Conservation (phyloP, 371 early-diverging fungal genomes). For the Saksenaea vasiformis region DNA sequence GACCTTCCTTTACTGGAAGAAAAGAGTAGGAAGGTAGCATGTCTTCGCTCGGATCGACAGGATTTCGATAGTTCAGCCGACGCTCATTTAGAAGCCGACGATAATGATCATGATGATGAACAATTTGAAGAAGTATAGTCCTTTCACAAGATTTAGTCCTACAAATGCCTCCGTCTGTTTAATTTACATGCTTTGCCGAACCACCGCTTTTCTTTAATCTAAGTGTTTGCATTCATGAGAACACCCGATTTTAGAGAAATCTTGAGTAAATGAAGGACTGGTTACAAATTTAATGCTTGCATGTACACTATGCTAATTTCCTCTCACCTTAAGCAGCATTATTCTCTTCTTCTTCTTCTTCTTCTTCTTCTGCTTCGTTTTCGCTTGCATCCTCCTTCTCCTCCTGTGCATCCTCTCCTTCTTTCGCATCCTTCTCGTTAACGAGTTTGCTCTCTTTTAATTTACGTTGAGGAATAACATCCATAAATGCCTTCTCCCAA, state of each 20-base stretch:
- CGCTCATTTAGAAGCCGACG: constrained; percentile 8
- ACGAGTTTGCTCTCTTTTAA: constrained; percentile 51
- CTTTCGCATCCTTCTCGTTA: constrained; percentile 26
- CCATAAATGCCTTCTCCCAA: constrained; percentile 83
- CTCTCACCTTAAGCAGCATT: constrained; percentile 16
- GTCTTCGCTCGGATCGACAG: constrained; percentile 18
- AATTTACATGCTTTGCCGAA: too few relatives aligned
- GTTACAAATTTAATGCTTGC: not conserved
- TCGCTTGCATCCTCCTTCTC: constrained; percentile 18
- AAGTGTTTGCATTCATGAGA: too few relatives aligned
- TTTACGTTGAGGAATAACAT: constrained; percentile 88
- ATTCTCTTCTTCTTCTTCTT: constrained; percentile 19
- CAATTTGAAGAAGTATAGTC: constrained; percentile 23
- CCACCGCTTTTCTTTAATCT: too few relatives aligned
- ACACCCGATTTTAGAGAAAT: too few relatives aligned
- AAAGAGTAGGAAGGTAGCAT: constrained; percentile 10
- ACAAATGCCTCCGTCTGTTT: too few relatives aligned
- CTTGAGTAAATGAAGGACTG: not conserved
- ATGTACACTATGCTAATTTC: not conserved
- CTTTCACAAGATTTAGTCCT: not conserved
- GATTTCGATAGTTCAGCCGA: constrained; percentile 11
- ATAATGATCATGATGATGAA: constrained; percentile 23
- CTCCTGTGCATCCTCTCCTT: constrained; percentile 11
- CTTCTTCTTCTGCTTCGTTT: constrained; percentile 15
- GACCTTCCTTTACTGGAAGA: constrained; percentile 16